Evolutionary conservation across 768 basidiomycete genomes (phyloP).

Genomic region (Scleroderma bovista): DNA sequence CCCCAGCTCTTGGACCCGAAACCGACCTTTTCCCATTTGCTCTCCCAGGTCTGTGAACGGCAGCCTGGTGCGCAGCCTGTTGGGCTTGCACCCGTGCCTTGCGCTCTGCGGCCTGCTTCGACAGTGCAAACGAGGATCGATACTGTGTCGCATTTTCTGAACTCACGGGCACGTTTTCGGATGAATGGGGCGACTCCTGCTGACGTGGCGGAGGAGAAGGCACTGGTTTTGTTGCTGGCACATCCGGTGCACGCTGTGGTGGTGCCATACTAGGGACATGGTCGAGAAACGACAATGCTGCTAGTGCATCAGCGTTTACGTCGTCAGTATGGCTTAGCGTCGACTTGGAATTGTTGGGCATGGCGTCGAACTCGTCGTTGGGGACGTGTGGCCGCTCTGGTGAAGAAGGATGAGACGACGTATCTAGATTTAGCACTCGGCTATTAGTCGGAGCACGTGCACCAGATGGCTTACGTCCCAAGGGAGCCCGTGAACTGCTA

Average conservation of each 20-base stretch:
- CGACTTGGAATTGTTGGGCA: slow-evolving; percentile 20
- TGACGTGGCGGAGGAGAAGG: slow-evolving; percentile 23
- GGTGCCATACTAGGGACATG: slow-evolving; percentile 24
- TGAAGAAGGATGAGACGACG: slow-evolving; percentile 33
- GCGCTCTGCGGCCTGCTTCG: slow-evolving; percentile 77
- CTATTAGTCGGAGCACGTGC: slow-evolving; percentile 59
- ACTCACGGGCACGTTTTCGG: slow-evolving; percentile 23
- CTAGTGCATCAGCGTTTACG: slow-evolving; percentile 64
- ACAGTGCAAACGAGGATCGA: slow-evolving; percentile 86
- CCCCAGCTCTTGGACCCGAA: slow-evolving; percentile 37
- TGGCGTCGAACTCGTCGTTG: slow-evolving; percentile 29
- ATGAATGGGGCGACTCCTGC: slow-evolving; percentile 29
- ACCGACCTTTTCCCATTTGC: slow-evolving; percentile 35
- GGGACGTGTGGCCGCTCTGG: slow-evolving; percentile 26
- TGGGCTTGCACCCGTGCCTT: slow-evolving; percentile 81
- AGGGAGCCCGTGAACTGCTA: slow-evolving; percentile 31
- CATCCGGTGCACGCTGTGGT: slow-evolving; percentile 1
- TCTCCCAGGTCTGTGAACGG: slow-evolving; percentile 68
- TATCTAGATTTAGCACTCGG: slow-evolving; percentile 35
- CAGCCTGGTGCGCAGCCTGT: slow-evolving; percentile 76
- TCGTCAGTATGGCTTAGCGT: slow-evolving; percentile 36
- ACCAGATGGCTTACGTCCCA: slow-evolving; percentile 73
- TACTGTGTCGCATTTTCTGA: slow-evolving; percentile 38
- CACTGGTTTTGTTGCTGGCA: slow-evolving; percentile 3
- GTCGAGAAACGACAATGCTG: slow-evolving; percentile 72